phyloP scores from a whole-genome alignment of 805 yeast genomes.

The Candida adriatica region DNA sequence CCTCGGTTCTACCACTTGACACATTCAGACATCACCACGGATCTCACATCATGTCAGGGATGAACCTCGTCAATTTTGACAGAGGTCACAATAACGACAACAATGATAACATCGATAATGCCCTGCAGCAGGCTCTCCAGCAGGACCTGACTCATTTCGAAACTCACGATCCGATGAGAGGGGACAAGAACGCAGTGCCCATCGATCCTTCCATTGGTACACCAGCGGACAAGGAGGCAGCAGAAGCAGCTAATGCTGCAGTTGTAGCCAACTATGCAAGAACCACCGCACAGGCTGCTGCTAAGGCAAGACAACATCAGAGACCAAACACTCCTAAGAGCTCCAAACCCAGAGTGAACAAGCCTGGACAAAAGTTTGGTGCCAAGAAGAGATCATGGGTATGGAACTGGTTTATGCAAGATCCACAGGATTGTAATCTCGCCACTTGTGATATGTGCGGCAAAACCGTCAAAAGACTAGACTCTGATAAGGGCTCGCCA shows the following conservation, averaged over 20 bases:
- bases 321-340: slow-evolving; percentile 6
- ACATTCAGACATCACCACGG: neutral
- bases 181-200: slow-evolving; percentile 13
- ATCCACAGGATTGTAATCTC: slow-evolving; percentile 36
- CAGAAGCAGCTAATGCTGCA: slow-evolving; percentile 9
- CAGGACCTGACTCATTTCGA: slow-evolving; percentile 9
- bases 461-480: slow-evolving; percentile 38
- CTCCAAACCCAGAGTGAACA: slow-evolving; percentile 28
- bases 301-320: slow-evolving; percentile 7
- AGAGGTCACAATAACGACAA: slow-evolving; percentile 5
- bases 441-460: slow-evolving; percentile 53
- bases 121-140: slow-evolving; percentile 10
- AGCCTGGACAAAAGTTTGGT: slow-evolving; percentile 52
- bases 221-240: slow-evolving; percentile 9
- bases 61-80: slow-evolving; percentile 10
- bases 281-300: slow-evolving; percentile 20
- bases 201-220: slow-evolving; percentile 22
- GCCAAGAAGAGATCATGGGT: slow-evolving; percentile 60
- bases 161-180: slow-evolving; percentile 3
- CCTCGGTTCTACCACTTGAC: too few species aligned
- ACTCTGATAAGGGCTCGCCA: slow-evolving; percentile 52
- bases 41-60: slow-evolving; percentile 5
- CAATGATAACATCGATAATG: slow-evolving; percentile 10
- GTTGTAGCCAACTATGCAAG: slow-evolving; percentile 13
- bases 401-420: slow-evolving; percentile 56